Evolutionary conservation across 495 filamentous ascomycete species (phyloP).

Genomic region (Astrothelium macrocarpum): DNA sequence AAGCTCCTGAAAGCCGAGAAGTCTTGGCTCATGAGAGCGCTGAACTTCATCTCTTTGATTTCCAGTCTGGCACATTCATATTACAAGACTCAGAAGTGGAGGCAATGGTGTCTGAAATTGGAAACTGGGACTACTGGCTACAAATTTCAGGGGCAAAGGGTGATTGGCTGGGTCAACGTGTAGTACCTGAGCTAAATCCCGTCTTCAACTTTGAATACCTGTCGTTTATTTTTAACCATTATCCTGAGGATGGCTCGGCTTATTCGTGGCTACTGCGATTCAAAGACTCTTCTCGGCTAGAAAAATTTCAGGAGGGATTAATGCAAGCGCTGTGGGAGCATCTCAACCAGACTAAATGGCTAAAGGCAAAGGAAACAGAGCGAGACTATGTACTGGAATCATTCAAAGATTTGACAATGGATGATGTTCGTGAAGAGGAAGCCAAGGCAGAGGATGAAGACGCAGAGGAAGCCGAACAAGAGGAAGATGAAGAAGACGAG

Average conservation of each 20-base stretch:
- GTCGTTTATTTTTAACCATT: constrained; percentile 98
- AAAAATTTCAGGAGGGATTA: constrained; percentile 84
- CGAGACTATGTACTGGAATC: constrained; percentile 91
- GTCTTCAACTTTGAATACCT: constrained; percentile 98
- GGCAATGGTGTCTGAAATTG: constrained; percentile 76
- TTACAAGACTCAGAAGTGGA: constrained; percentile 64
- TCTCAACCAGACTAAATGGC: constrained; percentile 90
- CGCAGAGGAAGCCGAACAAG: constrained; percentile 52
- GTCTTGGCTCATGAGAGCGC: constrained; percentile 65
- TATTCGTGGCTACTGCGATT: constrained; percentile 96
- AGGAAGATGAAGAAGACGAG: constrained; percentile 50
- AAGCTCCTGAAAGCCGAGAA: constrained; percentile 59
- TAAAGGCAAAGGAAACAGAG: constrained; percentile 81
- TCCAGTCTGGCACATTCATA: constrained; percentile 71
- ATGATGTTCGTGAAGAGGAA: constrained; percentile 49
- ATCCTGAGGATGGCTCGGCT: constrained; percentile 73
- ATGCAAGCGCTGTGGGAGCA: constrained; percentile 97
- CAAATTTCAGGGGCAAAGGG: constrained; percentile 68
- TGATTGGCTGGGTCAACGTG: constrained; percentile 80
- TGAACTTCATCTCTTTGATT: constrained; percentile 91
- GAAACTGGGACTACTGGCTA: constrained; percentile 92
- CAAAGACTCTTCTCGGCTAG: constrained; percentile 66
- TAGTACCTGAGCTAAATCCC: constrained; percentile 86
- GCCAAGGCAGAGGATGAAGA: constrained; percentile 53
- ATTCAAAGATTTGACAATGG: constrained; percentile 72